Conservation (phyloP, 2,329 filamentous ascomycete genomes). For the Hawksworthiomyces lignivorus region DNA sequence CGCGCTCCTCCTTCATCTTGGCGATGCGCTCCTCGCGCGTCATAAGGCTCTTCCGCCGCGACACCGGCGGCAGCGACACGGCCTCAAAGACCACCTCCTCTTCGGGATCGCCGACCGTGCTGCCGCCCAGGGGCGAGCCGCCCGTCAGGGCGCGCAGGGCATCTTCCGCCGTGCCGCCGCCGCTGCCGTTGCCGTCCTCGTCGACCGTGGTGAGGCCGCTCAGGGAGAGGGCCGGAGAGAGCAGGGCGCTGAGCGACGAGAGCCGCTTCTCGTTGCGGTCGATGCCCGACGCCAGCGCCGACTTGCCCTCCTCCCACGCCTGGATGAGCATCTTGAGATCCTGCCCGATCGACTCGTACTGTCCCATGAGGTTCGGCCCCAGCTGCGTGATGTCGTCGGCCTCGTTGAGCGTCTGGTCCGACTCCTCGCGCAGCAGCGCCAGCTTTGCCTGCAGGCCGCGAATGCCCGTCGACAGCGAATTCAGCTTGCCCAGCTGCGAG, state of each 20-base stretch:
- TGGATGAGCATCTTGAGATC: slow-evolving; percentile 75
- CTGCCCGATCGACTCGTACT: slow-evolving; percentile 90
- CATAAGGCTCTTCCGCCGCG: slow-evolving; percentile 58
- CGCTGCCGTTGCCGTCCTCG: slow-evolving; percentile 23
- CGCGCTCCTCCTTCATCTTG: slow-evolving; percentile 82
- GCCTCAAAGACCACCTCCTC: slow-evolving; percentile 85
- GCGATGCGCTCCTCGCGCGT: slow-evolving; percentile 80
- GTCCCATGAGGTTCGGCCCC: slow-evolving; percentile 69
- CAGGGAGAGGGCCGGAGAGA: slow-evolving; percentile 55
- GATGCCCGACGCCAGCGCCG: slow-evolving; percentile 73
- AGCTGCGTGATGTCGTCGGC: slow-evolving; percentile 67
- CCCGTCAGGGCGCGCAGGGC: slow-evolving; percentile 68
- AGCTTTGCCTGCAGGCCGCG: slow-evolving; percentile 90
- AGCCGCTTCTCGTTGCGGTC: slow-evolving; percentile 69
- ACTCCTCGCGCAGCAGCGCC: slow-evolving; percentile 84
- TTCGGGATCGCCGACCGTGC: slow-evolving; percentile 44
- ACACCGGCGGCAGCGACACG: slow-evolving; percentile 58
- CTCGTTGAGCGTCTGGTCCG: slow-evolving; percentile 68
- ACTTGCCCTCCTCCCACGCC: slow-evolving; percentile 82
- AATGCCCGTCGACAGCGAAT: slow-evolving; percentile 81
- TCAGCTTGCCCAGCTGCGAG: slow-evolving; percentile 79
- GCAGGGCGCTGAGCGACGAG: slow-evolving; percentile 51
- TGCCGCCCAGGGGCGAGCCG: slow-evolving; percentile 42
- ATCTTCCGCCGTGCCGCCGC: slow-evolving; percentile 32
- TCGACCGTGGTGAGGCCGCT: slow-evolving; percentile 61